Evolutionary conservation across 306 rosid genomes (phyloP).

Genomic region (Quercus variabilis): DNA sequence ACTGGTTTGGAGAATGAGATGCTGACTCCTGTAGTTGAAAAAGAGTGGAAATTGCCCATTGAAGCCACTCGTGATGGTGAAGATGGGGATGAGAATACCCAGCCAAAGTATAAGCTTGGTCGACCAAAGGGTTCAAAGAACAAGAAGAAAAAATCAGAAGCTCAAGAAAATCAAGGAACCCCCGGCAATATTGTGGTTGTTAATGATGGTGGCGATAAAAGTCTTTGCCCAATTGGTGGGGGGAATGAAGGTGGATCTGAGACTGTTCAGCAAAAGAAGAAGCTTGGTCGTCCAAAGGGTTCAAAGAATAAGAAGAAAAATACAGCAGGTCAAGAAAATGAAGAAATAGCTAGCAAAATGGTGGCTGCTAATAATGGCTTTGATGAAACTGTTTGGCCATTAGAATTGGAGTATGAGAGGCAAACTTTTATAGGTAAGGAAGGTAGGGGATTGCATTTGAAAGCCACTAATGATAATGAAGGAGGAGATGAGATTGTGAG

Average conservation of each 20-base stretch:
- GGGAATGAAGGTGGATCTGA: background rate
- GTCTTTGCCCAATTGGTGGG: too few species aligned
- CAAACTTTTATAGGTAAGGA: conserved; percentile 11
- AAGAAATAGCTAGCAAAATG: background rate
- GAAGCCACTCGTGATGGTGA: conserved; percentile 10
- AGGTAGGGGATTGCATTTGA: conserved; percentile 6
- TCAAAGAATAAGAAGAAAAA: conserved; percentile 27
- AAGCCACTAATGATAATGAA: background rate
- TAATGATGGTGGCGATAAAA: too few species aligned
- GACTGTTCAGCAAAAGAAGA: conserved; percentile 10
- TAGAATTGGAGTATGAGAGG: background rate
- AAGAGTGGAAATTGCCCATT: background rate
- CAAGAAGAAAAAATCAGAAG: background rate
- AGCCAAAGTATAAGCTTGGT: conserved; percentile 8
- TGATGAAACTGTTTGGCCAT: background rate
- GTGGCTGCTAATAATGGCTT: background rate
- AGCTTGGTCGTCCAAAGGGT: conserved; percentile 40
- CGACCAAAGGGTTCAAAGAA: conserved; percentile 9
- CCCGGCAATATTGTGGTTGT: too few species aligned
- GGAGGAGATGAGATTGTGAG: conserved; percentile 12
- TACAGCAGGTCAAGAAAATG: conserved; percentile 1
- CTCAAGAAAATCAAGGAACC: conserved; percentile 13
- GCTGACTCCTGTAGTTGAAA: background rate
- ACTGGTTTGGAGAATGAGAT: conserved; percentile 15
- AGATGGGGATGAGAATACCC: conserved; percentile 22